A percentile compares a stretch with the other conserved stretches of the same genome.
Conservation (phyloP, 176 grass and related monocot genomes). For the Aegilops speltoides region DNA sequence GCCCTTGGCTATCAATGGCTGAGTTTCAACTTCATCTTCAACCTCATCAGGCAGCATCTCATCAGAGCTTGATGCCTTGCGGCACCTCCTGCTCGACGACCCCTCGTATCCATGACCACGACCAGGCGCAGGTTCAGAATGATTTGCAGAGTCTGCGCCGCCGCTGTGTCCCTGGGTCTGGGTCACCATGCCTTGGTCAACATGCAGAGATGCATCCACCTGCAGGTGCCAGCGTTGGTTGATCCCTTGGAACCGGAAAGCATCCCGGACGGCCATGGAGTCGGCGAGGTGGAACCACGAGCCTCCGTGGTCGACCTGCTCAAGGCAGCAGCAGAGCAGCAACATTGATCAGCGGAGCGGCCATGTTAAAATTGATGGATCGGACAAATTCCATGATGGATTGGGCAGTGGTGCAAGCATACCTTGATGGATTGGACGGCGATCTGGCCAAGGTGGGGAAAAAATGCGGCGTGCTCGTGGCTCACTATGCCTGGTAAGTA, state of each 20-base stretch:
- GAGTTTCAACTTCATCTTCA: too few relatives aligned
- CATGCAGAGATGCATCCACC: neutral
- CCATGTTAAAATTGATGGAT: neutral
- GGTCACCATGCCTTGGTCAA: neutral
- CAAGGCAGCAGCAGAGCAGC: neutral
- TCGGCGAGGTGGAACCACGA: neutral
- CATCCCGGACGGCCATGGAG: neutral
- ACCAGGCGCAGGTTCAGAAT: neutral
- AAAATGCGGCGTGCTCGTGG: neutral
- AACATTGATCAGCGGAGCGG: too few relatives aligned
- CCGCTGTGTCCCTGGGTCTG: neutral
- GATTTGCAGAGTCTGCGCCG: too few relatives aligned
- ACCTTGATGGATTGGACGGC: neutral
- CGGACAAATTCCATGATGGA: neutral
- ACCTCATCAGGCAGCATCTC: neutral
- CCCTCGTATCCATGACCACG: too few relatives aligned
- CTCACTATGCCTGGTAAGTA: neutral
- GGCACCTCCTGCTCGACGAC: too few relatives aligned
- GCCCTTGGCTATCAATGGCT: too few relatives aligned
- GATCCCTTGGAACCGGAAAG: neutral
- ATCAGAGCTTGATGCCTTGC: neutral
- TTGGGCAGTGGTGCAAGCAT: neutral
- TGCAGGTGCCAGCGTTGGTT: conserved; percentile 1
- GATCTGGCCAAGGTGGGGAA: neutral
- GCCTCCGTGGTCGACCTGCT: neutral